Percentiles rank a stretch among this genome's conserved stretches.
Evolutionary conservation across 306 rosid species (phyloP).

Genomic region (Casuarina equisetifolia): DNA sequence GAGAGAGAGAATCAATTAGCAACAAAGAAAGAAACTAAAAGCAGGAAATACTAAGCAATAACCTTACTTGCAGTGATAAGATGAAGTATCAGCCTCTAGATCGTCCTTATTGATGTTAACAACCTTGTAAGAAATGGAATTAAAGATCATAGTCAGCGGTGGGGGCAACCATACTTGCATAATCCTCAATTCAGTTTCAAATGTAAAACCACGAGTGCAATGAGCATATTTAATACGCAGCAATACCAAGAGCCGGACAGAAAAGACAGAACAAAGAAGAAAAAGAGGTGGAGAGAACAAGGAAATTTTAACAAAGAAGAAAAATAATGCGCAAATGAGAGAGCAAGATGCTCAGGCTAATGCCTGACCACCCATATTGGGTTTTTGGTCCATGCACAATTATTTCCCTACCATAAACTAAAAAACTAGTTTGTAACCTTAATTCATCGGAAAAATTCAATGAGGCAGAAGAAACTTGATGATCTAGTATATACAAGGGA

Average conservation of each 20-base stretch:
- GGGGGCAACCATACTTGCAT: conserved; percentile 5
- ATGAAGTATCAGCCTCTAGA: conserved; percentile 68
- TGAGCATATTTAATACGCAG: not conserved
- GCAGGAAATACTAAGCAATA: conserved; percentile 10
- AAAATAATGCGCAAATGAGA: not conserved
- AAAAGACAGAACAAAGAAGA: not conserved
- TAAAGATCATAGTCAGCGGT: conserved; percentile 10
- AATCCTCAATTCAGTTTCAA: not conserved
- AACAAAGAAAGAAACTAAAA: not conserved
- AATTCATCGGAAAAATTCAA: not conserved
- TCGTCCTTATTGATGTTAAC: conserved; percentile 51
- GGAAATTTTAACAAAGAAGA: not conserved
- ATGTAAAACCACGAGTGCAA: not conserved
- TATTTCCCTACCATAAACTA: not conserved
- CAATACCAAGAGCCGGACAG: not conserved
- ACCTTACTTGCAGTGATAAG: conserved; percentile 89
- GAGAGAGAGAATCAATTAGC: conserved; percentile 5
- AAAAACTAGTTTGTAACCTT: not conserved
- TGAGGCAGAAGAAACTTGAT: not conserved
- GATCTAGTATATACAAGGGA: not conserved
- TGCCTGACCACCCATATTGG: not conserved
- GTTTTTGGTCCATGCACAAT: not conserved
- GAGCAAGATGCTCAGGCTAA: not conserved
- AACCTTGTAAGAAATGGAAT: conserved; percentile 46
- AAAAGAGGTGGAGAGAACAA: not conserved